Evolutionary conservation across 176 grass and related monocot genomes (phyloP).

Genomic region (Carex pumila): DNA sequence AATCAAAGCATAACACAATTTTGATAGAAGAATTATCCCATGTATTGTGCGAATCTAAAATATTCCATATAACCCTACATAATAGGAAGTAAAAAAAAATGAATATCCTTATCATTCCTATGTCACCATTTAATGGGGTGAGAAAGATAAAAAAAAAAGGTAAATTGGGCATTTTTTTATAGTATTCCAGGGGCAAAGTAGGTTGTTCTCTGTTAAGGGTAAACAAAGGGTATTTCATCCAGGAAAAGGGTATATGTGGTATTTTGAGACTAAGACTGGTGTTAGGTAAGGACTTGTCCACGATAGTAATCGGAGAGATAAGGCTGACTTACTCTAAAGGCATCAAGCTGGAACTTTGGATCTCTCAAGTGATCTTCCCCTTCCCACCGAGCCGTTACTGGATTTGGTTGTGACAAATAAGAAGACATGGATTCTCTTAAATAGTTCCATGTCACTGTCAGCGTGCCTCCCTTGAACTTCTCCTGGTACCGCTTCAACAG

Average conservation of each 20-base stretch:
- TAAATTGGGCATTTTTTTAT: background rate
- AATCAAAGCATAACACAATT: background rate
- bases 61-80: background rate
- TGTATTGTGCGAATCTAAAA: slow-evolving; percentile 4
- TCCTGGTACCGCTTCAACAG: slow-evolving; percentile 90
- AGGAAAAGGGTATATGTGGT: background rate
- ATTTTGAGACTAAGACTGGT: background rate
- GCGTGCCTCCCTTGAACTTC: slow-evolving; percentile 85
- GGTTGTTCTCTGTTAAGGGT: background rate
- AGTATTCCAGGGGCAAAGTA: background rate
- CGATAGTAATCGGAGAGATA: background rate
- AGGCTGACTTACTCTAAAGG: slow-evolving; percentile 66
- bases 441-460: slow-evolving; percentile 96
- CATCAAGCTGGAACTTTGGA: slow-evolving; percentile 91
- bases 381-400: slow-evolving; percentile 89
- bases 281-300: background rate
- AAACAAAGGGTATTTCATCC: background rate
- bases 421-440: slow-evolving; percentile 92
- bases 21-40: background rate
- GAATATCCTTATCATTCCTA: background rate
- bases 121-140: background rate
- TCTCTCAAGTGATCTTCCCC: slow-evolving; percentile 90
- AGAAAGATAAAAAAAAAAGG: background rate
- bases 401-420: slow-evolving; percentile 88
- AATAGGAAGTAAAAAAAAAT: background rate